Evolutionary conservation across 208 protist genomes (phyloP), one percentile per base, ranked within the genome.

Genomic region (Lotmaria passim): DNA sequence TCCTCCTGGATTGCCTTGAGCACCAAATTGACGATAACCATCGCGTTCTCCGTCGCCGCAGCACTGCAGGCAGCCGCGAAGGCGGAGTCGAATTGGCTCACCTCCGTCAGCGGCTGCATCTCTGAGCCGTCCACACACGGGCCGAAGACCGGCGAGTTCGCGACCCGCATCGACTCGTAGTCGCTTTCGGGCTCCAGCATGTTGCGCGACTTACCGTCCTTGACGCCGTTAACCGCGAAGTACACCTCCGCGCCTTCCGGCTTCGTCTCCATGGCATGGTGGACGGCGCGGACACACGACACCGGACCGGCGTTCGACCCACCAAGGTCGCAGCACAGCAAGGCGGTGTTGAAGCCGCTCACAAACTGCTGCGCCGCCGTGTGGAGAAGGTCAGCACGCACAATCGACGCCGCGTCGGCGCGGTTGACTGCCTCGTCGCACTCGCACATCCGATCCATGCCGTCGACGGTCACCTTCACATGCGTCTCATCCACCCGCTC

Each of bases 121-220:
- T 62, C 71, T 26, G 77, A 62, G 33, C 53, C 70, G 57, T 71
- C 24, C 15, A 83, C 57, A 48, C 58, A 78, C 6, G 85, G 85
- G 14, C 85, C 85, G 53, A 87, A 87, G n/a, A 87, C 69, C 14
- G 80, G 85, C 26, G 85, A 91, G 44, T 69, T 82, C 33, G 70
- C 67, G 58, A 78, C n/a, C 47, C 24, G 21, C 52, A 81, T 31
- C 39, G 57, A 10, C 17, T 51, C 39, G 63, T 75, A 82, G 41
- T 17, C 33, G 52, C 61, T 52, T 34, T 28, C 47, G 17, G 39
- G 47, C 33, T 57, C 41, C 36, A 77, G 67, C 48, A 82, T 33
- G 56, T 86, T 75, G 43, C 81, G 85, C 47, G 52, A 67, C 36
- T 50, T 65, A 2, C 48, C 56, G 36, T 61, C 60, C 52, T 78